phyloP scores from a whole-genome alignment of 148 eudicot genomes.

The Rhododendron ferrugineum region DNA sequence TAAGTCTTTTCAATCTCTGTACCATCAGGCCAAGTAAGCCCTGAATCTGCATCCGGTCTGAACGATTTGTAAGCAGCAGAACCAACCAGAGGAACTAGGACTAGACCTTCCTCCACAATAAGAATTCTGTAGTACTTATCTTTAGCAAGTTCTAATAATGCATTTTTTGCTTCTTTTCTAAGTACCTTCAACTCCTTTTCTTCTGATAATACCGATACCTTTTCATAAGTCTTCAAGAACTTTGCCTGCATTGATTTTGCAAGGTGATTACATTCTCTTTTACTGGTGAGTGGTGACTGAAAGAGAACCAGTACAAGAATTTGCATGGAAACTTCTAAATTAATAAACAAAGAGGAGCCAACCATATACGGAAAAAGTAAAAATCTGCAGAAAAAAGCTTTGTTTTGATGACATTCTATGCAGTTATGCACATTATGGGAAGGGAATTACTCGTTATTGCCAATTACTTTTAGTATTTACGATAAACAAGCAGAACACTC shows the following conservation, averaged over 20 bases:
- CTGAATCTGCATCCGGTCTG: conserved; percentile 59
- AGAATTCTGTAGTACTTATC: conserved; percentile 63
- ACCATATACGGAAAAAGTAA: background rate
- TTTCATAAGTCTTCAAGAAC: conserved; percentile 41
- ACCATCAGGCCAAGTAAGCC: conserved; percentile 89
- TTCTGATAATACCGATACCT: conserved; percentile 60
- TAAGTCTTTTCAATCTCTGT: conserved; percentile 49
- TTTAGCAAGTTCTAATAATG: conserved; percentile 61
- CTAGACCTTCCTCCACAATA: conserved; percentile 74
- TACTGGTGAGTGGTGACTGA: background rate
- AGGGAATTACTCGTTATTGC: background rate
- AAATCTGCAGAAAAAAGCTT: background rate
- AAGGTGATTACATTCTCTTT: conserved; percentile 7
- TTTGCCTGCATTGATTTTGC: conserved; percentile 46
- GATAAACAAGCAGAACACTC: background rate
- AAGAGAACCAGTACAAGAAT: background rate
- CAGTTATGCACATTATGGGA: background rate
- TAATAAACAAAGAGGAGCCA: background rate
- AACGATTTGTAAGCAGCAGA: conserved; percentile 64
- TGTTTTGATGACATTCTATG: background rate
- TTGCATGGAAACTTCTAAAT: background rate
- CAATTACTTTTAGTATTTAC: background rate
- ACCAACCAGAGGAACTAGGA: conserved; percentile 81
- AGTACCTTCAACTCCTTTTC: conserved; percentile 7
- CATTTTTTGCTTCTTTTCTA: conserved; percentile 59